Base-by-base conservation (phyloP, 495 filamentous ascomycete genomes). In the Bryoglossum gracile region DNA sequence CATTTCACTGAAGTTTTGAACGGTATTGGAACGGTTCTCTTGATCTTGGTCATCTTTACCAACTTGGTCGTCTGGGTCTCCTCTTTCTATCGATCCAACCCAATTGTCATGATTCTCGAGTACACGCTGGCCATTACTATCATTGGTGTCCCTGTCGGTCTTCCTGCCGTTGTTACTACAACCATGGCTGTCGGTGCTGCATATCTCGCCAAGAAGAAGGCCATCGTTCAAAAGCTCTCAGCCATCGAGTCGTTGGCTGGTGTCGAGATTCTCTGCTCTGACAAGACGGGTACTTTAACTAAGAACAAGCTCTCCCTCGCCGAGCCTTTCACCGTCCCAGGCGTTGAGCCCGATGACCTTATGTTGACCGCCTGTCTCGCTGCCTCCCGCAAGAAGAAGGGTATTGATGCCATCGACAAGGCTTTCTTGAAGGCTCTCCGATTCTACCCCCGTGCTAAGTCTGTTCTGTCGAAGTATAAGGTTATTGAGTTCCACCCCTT, bases 151-250 rank as follows among this genome's bases (percentile, higher is more conserved):
- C 89, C 89, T 46, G 89, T 95, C 68, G 89, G 89, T 86, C 86
- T 95, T 35, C 89, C 89, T 16, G 89, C 90, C 50, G 89, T 95
- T 62, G 90, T 91, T 51, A 95, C 89, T 49, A 95, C 89, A 45
- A 95, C 89, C 53, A 90, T 95, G 87, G 89, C 89, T 68, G 89
- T 95, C 60, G 89, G 89, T 70, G 89, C 89, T 61, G 87, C 87
- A 39, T 94, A 94, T 66, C 76, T 95, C 51, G 89, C 89, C 48
- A 89, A 87, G 71, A 92, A 94, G 74, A 88, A 94, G 70, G 89
- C 89, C 23, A 95, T 95, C 60, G 89, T 95, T 59, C 89, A 95
- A 73, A 95, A 94, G 73, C 79, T 95, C 43, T 89, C 86, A 36
- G 89, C 89, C 44, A 95, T 95, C 52, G 89, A 95, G 70, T 95